Base-by-base conservation (phyloP, 352 stramenopile species). In the Nothophytophthora sp. region DNA sequence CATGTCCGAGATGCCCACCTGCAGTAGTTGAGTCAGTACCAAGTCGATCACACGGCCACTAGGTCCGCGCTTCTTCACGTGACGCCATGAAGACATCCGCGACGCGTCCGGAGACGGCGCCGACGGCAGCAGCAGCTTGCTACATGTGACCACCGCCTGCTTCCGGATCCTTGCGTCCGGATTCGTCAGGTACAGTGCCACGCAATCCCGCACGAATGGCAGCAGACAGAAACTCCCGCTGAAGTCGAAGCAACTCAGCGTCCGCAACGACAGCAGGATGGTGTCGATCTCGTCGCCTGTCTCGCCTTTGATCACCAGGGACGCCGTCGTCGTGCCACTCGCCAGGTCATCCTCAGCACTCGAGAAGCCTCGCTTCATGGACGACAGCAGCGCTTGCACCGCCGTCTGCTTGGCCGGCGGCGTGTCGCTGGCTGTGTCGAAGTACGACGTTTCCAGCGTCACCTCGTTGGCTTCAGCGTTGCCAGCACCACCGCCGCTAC, bases 121-220 rank as follows among this genome's bases (percentile, higher is more conserved):
- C 5, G 67, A 70, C n/a, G 53, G 84, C 33, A 92, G 55, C 27
- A 93, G 45, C 0, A 96, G 39, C 39, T 92, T 88, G 35, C 73
- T 88, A 49, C 85, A 95, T 0, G 85, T 93, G 28, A 92, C 67
- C 3, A 94, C 85, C 2, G 87, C 85, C 67, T 98, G 92, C 49
- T 96, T 86, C 12, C 96, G 77, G 29, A 99, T 91, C 30, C 87
- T 79, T 16, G 73, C 73, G 23, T 96, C 91, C 5, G 82, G 73
- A 51, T 98, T 94, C 25, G 81, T 87, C 24, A 99, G 67, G 57
- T 99, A 99, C 27, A 90, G 57, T 1, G 88, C 71, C 28, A 98
- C 93, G 24, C 97, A 96, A 59, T 99, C 89, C 16, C 92, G 81
- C 12, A 98, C 88, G 69, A 99, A 98, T 7, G 96, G 96, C 33